phyloP scores from a whole-genome alignment of 306 rosid species.

The Pueraria montana region DNA sequence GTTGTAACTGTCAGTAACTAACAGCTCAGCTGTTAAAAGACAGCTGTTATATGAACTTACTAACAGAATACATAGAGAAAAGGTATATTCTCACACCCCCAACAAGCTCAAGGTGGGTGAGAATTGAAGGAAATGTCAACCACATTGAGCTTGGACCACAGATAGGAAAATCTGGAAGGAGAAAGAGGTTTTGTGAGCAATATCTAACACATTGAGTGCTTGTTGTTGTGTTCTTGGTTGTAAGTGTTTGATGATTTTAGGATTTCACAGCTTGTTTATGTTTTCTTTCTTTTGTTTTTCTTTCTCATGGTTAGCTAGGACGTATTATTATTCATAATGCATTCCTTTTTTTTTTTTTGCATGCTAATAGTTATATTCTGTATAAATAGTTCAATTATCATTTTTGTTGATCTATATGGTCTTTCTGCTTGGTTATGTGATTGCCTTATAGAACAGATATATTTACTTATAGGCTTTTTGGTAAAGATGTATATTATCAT shows the following conservation, averaged over 20 bases:
- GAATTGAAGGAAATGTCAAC: no score
- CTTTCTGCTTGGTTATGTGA: conserved; percentile 23
- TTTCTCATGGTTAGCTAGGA: not conserved
- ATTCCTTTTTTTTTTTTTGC: not conserved
- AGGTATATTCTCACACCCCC: no score
- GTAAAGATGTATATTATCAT: conserved; percentile 29
- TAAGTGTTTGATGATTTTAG: not conserved
- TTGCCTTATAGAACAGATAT: conserved; percentile 4
- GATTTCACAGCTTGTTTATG: not conserved
- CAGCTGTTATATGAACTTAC: no score
- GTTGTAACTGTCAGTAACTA: no score
- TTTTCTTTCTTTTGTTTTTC: not conserved
- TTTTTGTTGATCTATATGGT: not conserved
- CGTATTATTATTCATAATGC: not conserved
- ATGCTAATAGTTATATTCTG: not conserved
- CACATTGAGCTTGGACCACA: no score
- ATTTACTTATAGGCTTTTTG: not conserved
- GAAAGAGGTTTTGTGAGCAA: no score
- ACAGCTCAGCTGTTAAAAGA: no score
- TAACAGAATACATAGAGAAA: no score
- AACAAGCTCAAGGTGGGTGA: no score
- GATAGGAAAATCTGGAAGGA: no score
- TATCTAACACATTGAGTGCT: not conserved
- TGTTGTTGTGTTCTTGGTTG: not conserved
- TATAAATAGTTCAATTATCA: not conserved